A percentile compares a stretch with the other conserved stretches of the same genome.
Evolutionary conservation across 768 basidiomycete species (phyloP).

Genomic region (Boletus reticulatus): DNA sequence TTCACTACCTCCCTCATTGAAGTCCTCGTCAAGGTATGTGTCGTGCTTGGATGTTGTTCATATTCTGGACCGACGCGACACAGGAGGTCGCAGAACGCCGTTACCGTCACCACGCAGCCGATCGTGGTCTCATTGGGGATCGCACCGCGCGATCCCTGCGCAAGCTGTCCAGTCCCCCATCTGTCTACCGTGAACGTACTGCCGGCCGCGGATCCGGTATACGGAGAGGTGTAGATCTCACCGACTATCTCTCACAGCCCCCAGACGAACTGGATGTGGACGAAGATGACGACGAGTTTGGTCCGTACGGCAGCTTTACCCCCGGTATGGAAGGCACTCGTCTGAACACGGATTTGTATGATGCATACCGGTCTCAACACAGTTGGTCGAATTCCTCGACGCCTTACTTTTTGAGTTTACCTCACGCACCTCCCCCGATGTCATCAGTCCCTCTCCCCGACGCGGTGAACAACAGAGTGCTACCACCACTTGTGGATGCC

Average conservation of each 20-base stretch:
- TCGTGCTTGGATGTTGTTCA: background rate
- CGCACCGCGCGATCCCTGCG: slow-evolving; percentile 64
- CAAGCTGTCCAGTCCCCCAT: slow-evolving; percentile 49
- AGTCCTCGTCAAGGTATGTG: slow-evolving; percentile 70
- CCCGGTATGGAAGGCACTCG: slow-evolving; percentile 51
- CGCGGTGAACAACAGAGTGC: slow-evolving; percentile 19
- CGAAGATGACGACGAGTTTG: slow-evolving; percentile 68
- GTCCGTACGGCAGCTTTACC: slow-evolving; percentile 36
- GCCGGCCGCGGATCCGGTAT: slow-evolving; percentile 35
- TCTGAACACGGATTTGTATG: slow-evolving; percentile 60
- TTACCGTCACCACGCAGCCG: slow-evolving; percentile 47
- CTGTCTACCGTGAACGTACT: slow-evolving; percentile 51
- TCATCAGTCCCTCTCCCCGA: slow-evolving; percentile 26
- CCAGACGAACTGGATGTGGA: slow-evolving; percentile 58
- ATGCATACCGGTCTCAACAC: slow-evolving; percentile 51
- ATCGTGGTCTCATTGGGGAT: slow-evolving; percentile 62
- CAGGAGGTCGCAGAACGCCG: slow-evolving; percentile 80
- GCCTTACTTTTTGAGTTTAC: slow-evolving; percentile 21
- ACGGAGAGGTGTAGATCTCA: slow-evolving; percentile 36
- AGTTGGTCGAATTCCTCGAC: slow-evolving; percentile 28
- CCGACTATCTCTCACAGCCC: slow-evolving; percentile 52
- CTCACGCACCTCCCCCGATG: slow-evolving; percentile 27
- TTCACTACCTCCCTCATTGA: slow-evolving; percentile 77
- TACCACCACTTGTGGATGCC: slow-evolving; percentile 30
- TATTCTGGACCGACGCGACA: slow-evolving; percentile 1